Conservation (phyloP, 768 basidiomycete species). For the Hygrophoropsis aurantiaca region DNA sequence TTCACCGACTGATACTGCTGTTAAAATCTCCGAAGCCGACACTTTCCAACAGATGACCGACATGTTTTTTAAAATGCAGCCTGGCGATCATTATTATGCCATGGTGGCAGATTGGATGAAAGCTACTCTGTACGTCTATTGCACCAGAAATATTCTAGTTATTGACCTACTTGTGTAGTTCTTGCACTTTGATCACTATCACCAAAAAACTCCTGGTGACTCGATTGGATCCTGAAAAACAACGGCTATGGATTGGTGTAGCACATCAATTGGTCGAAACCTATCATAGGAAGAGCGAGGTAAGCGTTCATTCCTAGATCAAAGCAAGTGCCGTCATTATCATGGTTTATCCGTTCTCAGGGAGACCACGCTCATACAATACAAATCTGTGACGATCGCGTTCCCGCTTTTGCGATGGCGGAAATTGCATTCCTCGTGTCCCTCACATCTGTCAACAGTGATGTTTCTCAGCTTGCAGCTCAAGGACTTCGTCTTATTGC, state of each 20-base stretch:
- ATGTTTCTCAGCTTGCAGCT: conserved; percentile 67
- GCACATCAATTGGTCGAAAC: conserved; percentile 59
- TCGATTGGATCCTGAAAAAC: conserved; percentile 59
- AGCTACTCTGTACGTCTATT: conserved; percentile 42
- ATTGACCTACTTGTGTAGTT: conserved; percentile 11
- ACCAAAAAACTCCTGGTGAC: conserved; percentile 57
- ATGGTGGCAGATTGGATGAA: conserved; percentile 46
- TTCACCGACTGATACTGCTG: conserved; percentile 57
- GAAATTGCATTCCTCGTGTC: conserved; percentile 76
- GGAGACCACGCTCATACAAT: conserved; percentile 45
- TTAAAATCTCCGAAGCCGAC: conserved; percentile 60
- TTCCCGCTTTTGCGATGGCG: conserved; percentile 62
- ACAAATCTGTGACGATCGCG: conserved; percentile 50
- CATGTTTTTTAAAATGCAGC: conserved; percentile 42
- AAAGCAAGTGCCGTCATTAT: background rate
- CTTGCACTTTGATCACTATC: conserved; percentile 40
- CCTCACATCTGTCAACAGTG: conserved; percentile 66
- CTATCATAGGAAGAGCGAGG: conserved; percentile 50
- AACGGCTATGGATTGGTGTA: conserved; percentile 69
- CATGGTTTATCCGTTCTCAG: conserved; percentile 23
- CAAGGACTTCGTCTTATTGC: conserved; percentile 68
- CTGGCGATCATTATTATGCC: conserved; percentile 35
- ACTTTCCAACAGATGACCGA: conserved; percentile 48
- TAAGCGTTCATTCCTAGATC: conserved; percentile 22
- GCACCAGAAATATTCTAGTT: background rate